A percentile compares a stretch with the other conserved stretches of the same genome.
phyloP scores from a whole-genome alignment of 257 asterid genomes.

The Nemophila menziesii region DNA sequence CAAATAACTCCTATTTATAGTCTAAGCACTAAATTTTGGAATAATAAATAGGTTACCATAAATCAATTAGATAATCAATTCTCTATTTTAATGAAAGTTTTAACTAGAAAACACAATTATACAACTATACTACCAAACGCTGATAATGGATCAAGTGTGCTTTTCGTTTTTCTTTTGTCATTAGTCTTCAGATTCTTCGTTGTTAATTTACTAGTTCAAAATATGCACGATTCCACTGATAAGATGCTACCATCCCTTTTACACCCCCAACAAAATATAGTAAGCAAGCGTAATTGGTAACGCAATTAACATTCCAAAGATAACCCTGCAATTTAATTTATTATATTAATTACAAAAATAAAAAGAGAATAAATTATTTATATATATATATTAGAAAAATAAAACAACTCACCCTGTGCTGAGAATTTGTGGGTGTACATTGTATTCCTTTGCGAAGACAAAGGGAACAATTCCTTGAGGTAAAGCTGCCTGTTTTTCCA shows the following conservation, averaged over 20 bases:
- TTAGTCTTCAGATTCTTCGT: neutral
- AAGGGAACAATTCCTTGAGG: slow-evolving; percentile 48
- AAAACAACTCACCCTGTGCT: slow-evolving; percentile 29
- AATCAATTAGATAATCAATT: slow-evolving; percentile 1
- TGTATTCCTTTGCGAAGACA: slow-evolving; percentile 44
- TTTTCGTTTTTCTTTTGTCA: neutral
- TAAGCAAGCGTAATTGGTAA: slow-evolving; percentile 37
- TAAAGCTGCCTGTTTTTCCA: slow-evolving; percentile 35
- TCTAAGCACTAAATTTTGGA: too few relatives aligned
- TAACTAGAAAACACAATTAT: slow-evolving; percentile 22
- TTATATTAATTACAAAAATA: neutral
- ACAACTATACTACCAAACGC: slow-evolving; percentile 19
- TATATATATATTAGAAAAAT: neutral
- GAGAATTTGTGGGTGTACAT: slow-evolving; percentile 36
- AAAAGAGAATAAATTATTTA: neutral
- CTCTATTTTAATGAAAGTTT: slow-evolving; percentile 11
- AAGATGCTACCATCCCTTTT: slow-evolving; percentile 5
- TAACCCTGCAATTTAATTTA: slow-evolving; percentile 21
- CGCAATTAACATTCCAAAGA: slow-evolving; percentile 40
- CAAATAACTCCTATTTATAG: too few relatives aligned
- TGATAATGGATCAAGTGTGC: slow-evolving; percentile 3
- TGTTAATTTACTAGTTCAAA: slow-evolving; percentile 10
- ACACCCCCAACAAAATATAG: slow-evolving; percentile 39
- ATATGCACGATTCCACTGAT: slow-evolving; percentile 1
- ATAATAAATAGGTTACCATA: neutral